phyloP scores from a whole-genome alignment of 371 early-diverging fungal genomes.

The Actinomortierella wolfii region DNA sequence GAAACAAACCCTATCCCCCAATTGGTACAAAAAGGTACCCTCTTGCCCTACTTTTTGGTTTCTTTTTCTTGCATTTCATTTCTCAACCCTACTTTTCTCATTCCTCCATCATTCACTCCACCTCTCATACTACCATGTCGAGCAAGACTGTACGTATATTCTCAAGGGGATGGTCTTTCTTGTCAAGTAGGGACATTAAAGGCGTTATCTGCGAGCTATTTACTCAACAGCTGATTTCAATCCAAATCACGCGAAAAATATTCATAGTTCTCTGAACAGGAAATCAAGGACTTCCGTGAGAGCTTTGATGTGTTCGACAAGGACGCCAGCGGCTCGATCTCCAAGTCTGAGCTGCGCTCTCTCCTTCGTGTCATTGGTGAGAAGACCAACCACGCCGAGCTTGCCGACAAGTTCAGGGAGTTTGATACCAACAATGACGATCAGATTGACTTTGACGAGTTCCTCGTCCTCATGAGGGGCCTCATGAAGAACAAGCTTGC shows the following conservation, averaged over 20 bases:
- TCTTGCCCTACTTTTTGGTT: background rate
- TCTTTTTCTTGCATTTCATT: background rate
- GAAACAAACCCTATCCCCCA: no score
- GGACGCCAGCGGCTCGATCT: conserved; percentile 60
- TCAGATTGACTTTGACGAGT: conserved; percentile 38
- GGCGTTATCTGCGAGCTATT: background rate
- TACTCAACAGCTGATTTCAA: background rate
- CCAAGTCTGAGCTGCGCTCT: conserved; percentile 52
- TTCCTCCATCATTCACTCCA: background rate
- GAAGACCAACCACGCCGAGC: conserved; percentile 3
- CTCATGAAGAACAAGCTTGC: conserved; percentile 23
- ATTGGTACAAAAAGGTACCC: background rate
- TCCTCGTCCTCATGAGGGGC: conserved; percentile 15
- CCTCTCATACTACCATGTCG: background rate
- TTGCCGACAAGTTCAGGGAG: conserved; percentile 11
- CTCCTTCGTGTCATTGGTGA: conserved; percentile 23
- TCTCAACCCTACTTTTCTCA: background rate
- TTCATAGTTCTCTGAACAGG: conserved; percentile 5
- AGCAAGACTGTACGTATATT: background rate
- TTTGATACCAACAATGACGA: conserved; percentile 32
- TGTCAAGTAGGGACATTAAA: no score
- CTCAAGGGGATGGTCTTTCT: no score
- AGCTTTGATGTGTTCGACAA: conserved; percentile 65
- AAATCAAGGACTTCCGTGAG: conserved; percentile 48
- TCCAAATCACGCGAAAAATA: background rate